These are phyloP conservation scores for Termitomyces titanicus DNA, from an alignment of 768 basidiomycete genomes.

Conservation along the genomic window DNA sequence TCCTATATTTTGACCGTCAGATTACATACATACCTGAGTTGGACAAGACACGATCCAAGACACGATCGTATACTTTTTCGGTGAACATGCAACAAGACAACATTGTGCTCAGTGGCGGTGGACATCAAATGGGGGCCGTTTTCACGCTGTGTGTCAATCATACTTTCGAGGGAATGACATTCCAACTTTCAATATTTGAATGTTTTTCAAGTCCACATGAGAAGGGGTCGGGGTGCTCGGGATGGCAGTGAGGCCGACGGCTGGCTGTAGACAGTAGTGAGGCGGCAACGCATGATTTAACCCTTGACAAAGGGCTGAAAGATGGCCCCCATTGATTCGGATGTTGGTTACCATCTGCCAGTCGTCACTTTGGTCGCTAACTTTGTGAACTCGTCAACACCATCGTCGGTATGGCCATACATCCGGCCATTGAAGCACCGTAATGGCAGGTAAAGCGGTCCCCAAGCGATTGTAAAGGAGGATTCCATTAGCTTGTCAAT, in stretches of 20 bases:
- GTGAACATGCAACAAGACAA: neutral
- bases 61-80: neutral
- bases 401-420: neutral
- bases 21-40: too few relatives aligned
- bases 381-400: neutral
- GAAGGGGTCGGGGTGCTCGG: neutral
- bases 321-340: neutral
- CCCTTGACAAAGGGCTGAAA: neutral
- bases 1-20: neutral
- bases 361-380: conserved; percentile 1
- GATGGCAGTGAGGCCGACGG: neutral
- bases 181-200: neutral
- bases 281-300: neutral
- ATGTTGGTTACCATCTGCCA: conserved; percentile 13
- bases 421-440: neutral
- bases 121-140: neutral
- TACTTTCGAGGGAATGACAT: neutral
- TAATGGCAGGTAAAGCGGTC: neutral
- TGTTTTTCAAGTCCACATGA: neutral
- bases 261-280: neutral
- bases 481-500: neutral
- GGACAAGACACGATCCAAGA: neutral
- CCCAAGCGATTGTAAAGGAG: too few relatives aligned
- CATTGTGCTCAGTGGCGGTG: neutral
- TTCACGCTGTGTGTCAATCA: neutral